Evolutionary conservation across 257 asterid genomes (phyloP).

Genomic region (Jacaranda copaia): DNA sequence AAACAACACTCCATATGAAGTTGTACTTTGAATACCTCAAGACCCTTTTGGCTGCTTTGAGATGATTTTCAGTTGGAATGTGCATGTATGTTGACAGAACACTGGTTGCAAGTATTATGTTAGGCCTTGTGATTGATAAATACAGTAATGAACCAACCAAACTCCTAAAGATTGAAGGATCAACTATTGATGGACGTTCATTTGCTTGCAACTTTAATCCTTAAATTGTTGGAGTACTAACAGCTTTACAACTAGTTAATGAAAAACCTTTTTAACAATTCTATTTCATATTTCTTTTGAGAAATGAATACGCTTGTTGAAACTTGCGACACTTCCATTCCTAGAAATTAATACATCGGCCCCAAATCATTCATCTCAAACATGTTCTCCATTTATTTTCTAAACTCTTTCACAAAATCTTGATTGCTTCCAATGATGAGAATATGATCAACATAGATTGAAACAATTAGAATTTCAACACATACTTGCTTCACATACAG

Average conservation of each 20-base stretch:
- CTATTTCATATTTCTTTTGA: neutral
- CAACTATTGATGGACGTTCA: neutral
- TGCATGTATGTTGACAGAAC: neutral
- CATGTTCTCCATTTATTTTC: neutral
- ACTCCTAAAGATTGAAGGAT: neutral
- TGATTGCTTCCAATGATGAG: neutral
- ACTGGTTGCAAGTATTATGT: too few relatives aligned
- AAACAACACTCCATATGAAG: too few relatives aligned
- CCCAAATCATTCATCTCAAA: too few relatives aligned
- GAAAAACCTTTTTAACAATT: neutral
- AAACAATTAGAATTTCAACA: neutral
- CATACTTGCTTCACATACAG: neutral
- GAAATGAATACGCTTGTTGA: neutral
- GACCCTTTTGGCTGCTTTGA: too few relatives aligned
- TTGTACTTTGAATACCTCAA: too few relatives aligned
- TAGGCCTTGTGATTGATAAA: neutral
- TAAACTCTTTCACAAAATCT: neutral
- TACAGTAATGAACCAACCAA: neutral
- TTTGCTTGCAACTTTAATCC: too few relatives aligned
- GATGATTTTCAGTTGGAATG: neutral
- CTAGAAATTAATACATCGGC: too few relatives aligned
- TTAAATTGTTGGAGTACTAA: neutral
- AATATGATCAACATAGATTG: neutral
- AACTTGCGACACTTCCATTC: too few relatives aligned
- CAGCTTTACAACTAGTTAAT: neutral